phyloP scores from a whole-genome alignment of 2,329 filamentous ascomycete genomes.

The Cylindrodendrum hubeiense region DNA sequence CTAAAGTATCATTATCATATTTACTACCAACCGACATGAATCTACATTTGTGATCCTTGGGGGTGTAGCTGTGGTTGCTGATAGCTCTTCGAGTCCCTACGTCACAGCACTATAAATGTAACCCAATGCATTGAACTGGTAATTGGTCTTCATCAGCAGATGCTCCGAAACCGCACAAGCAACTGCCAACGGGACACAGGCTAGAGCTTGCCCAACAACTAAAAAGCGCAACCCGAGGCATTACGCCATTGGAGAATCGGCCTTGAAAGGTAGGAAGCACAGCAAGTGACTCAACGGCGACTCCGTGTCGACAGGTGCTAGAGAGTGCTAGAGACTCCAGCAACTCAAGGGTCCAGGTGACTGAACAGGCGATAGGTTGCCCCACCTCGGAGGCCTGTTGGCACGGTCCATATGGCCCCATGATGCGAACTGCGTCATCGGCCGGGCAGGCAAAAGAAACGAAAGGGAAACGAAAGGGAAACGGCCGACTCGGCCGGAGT shows the following conservation, averaged over 20 bases:
- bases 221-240: not conserved
- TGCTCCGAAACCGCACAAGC: not conserved
- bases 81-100: too few species aligned
- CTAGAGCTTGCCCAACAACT: not conserved
- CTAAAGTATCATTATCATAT: too few species aligned
- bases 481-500: not conserved
- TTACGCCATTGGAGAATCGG: not conserved
- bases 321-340: not conserved
- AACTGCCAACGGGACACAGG: not conserved
- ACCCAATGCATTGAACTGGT: too few species aligned
- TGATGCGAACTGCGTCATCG: slow-evolving; percentile 24
- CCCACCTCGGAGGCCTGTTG: slow-evolving; percentile 12
- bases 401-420: slow-evolving; percentile 22
- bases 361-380: slow-evolving; percentile 16
- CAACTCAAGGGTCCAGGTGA: slow-evolving; percentile 2
- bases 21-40: too few species aligned
- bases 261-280: not conserved
- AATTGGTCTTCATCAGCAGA: not conserved
- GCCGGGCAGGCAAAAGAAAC: slow-evolving; percentile 10
- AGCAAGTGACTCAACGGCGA: not conserved
- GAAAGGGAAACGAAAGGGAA: not conserved
- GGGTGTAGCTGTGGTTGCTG: too few species aligned
- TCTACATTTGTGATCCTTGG: too few species aligned
- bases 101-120: too few species aligned
- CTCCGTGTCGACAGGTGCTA: not conserved